Conservation (phyloP, 2,329 filamentous ascomycete genomes). For the Paracoccidioides brasiliensis region DNA sequence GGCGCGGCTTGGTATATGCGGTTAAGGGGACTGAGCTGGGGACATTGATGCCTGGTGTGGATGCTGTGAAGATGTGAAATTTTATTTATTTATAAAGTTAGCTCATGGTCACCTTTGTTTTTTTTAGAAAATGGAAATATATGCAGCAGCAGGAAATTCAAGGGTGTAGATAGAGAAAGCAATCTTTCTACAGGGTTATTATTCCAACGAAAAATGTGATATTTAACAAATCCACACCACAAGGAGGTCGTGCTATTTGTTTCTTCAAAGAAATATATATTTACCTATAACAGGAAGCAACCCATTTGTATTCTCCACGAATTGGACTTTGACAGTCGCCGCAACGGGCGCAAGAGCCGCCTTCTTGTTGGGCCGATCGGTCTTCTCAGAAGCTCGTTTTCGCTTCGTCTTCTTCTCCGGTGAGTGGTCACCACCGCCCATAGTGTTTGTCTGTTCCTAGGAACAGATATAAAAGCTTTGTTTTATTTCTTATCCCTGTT, state of each 20-base stretch:
- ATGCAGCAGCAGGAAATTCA: too few relatives aligned
- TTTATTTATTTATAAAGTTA: background rate
- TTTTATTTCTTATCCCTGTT: too few relatives aligned
- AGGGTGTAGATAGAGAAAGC: background rate
- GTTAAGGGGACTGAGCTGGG: constrained; percentile 22
- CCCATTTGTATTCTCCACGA: constrained; percentile 35
- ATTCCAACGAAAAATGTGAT: too few relatives aligned
- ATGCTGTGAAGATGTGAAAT: constrained; percentile 9
- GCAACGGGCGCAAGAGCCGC: constrained; percentile 26
- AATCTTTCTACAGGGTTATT: too few relatives aligned
- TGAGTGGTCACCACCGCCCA: constrained; percentile 21
- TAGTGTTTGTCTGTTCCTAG: constrained; percentile 11
- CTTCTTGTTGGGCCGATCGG: constrained; percentile 38
- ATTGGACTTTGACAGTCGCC: constrained; percentile 31
- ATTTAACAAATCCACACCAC: too few relatives aligned
- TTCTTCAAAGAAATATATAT: background rate
- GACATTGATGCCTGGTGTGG: constrained; percentile 16
- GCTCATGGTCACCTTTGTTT: background rate
- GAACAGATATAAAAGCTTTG: too few relatives aligned
- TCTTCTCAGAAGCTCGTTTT: constrained; percentile 35
- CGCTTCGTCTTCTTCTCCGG: constrained; percentile 41
- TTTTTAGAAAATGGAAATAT: background rate
- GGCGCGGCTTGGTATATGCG: constrained; percentile 39
- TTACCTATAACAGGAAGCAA: constrained; percentile 39
- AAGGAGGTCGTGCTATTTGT: too few relatives aligned